phyloP scores from a whole-genome alignment of 495 filamentous ascomycete species.

The Lasiosphaeria hispida region DNA sequence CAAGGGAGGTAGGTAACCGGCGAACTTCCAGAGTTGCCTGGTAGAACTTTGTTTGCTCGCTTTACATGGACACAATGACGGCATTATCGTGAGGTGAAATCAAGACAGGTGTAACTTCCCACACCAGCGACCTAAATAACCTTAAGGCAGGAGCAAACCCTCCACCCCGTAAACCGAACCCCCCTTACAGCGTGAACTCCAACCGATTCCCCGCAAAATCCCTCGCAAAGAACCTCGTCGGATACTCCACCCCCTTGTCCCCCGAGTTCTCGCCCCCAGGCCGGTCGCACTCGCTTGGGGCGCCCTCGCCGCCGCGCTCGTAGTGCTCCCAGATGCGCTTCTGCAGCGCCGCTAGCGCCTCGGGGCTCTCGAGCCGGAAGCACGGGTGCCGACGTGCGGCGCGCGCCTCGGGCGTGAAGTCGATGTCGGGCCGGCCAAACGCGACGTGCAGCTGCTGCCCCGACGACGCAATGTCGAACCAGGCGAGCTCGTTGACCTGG shows the following conservation, averaged over 20 bases:
- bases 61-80: too few species aligned
- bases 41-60: too few species aligned
- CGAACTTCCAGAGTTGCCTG: too few species aligned
- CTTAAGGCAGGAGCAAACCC: too few species aligned
- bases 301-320: constrained; percentile 43
- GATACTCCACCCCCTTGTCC: constrained; percentile 55
- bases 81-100: too few species aligned
- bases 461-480: constrained; percentile 58
- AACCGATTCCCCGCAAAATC: constrained; percentile 62
- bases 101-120: too few species aligned
- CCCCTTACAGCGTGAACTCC: constrained; percentile 56
- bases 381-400: constrained; percentile 54
- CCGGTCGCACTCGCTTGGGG: constrained; percentile 54
- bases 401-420: constrained; percentile 38
- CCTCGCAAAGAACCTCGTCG: constrained; percentile 59
- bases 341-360: constrained; percentile 48
- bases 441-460: constrained; percentile 62
- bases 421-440: constrained; percentile 33
- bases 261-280: constrained; percentile 55
- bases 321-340: constrained; percentile 55
- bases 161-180: too few species aligned
- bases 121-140: too few species aligned
- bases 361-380: constrained; percentile 47
- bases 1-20: too few species aligned
- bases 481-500: constrained; percentile 50